phyloP scores from a whole-genome alignment of 2,329 filamentous ascomycete species.

The Uncinocarpus reesii region DNA sequence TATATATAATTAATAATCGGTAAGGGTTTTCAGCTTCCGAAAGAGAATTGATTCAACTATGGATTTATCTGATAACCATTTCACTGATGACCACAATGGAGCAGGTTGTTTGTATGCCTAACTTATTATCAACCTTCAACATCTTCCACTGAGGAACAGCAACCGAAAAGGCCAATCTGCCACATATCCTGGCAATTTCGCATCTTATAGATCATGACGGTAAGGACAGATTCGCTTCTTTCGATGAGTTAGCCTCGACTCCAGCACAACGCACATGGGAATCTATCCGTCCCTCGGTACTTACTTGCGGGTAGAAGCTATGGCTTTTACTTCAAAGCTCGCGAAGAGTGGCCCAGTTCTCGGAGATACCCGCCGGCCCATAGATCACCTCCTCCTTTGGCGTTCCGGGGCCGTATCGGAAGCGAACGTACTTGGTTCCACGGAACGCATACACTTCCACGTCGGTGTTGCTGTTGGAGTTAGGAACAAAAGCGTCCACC shows the following conservation, averaged over 20 bases:
- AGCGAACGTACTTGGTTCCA: constrained; percentile 6
- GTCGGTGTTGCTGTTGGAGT: constrained; percentile 3
- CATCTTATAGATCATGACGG: too few species aligned
- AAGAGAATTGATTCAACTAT: not conserved
- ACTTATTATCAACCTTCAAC: too few species aligned
- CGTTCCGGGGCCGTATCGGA: constrained; percentile 3
- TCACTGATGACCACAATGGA: not conserved
- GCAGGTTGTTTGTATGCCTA: too few species aligned
- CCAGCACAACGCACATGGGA: too few species aligned
- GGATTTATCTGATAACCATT: not conserved
- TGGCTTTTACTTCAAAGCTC: too few species aligned
- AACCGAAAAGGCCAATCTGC: too few species aligned
- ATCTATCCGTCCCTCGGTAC: too few species aligned
- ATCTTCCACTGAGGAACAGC: too few species aligned
- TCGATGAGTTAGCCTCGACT: too few species aligned
- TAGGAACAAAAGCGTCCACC: constrained; percentile 6
- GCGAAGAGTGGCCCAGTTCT: constrained; percentile 9
- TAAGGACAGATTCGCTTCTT: too few species aligned
- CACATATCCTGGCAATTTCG: too few species aligned
- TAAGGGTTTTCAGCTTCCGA: not conserved
- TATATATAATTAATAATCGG: not conserved
- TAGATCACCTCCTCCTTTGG: constrained; percentile 5
- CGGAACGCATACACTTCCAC: constrained; percentile 8
- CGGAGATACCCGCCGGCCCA: constrained; percentile 2
- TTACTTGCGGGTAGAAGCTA: too few species aligned